These are phyloP conservation scores for Mycena galopus DNA, from an alignment of 768 basidiomycete species.

Conservation along the genomic window DNA sequence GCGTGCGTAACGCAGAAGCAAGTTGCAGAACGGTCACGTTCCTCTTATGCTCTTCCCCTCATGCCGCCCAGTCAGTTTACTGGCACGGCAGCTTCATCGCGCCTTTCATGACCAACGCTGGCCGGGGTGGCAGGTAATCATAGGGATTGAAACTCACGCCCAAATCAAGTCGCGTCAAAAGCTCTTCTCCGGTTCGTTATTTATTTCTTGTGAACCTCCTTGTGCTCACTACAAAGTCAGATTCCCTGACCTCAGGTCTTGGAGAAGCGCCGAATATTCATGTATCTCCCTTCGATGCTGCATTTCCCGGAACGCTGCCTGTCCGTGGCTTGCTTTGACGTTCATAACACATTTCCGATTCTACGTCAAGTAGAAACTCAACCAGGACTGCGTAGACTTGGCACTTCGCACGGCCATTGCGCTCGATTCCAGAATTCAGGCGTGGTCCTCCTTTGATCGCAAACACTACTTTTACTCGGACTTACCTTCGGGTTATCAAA, in stretches of 20 bases:
- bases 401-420: constrained; percentile 87
- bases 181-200: constrained; percentile 80
- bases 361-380: constrained; percentile 61
- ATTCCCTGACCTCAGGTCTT: constrained; percentile 55
- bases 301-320: constrained; percentile 93
- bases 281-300: constrained; percentile 86
- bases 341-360: background rate
- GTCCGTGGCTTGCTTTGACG: constrained; percentile 59
- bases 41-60: constrained; percentile 30
- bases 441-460: constrained; percentile 87
- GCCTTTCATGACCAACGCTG: constrained; percentile 60
- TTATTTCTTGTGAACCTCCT: background rate
- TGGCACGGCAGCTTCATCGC: constrained; percentile 25
- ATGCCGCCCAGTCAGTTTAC: constrained; percentile 22
- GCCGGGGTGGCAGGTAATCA: constrained; percentile 91
- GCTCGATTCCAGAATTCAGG: constrained; percentile 73
- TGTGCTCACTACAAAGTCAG: constrained; percentile 40
- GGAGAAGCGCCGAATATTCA: constrained; percentile 75
- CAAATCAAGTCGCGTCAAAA: constrained; percentile 91
- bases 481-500: constrained; percentile 94
- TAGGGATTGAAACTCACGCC: constrained; percentile 96
- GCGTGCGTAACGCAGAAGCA: background rate
- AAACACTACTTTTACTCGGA: constrained; percentile 99
- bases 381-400: constrained; percentile 79
- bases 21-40: constrained; percentile 28